Conservation (phyloP, 83 land plant genomes). For the Thuja plicata region DNA sequence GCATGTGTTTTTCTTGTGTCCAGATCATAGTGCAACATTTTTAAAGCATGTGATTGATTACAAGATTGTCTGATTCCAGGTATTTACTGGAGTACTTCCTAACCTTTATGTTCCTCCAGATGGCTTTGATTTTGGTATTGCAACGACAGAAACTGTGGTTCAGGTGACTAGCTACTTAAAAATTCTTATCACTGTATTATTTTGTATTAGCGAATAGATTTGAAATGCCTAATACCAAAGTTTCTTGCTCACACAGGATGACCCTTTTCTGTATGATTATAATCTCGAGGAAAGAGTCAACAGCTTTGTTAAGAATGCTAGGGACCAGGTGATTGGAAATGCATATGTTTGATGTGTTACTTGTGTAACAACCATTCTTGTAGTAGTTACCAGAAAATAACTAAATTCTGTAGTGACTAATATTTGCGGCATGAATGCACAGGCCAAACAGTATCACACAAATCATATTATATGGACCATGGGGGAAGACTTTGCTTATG, state of each 20-base stretch:
- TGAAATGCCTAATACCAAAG: not conserved
- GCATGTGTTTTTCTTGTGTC: not conserved
- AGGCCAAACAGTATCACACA: conserved; percentile 84
- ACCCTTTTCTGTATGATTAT: conserved; percentile 73
- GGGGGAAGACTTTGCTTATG: conserved; percentile 95
- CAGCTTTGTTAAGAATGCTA: conserved; percentile 73
- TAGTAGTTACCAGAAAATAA: not conserved
- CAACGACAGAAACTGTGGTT: conserved; percentile 1
- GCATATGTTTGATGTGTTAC: not conserved
- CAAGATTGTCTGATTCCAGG: conserved; percentile 29
- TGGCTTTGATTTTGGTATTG: conserved; percentile 65
- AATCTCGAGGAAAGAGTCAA: conserved; percentile 85
- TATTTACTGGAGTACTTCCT: conserved; percentile 75
- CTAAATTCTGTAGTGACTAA: not conserved
- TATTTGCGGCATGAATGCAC: not conserved
- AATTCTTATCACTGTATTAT: conserved; percentile 36
- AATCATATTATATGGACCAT: conserved; percentile 95
- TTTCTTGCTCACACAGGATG: conserved; percentile 62
- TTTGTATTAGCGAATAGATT: not conserved
- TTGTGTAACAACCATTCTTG: not conserved
- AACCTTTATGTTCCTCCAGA: conserved; percentile 54
- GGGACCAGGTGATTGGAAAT: conserved; percentile 57
- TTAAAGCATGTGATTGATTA: not conserved
- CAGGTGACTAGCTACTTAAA: conserved; percentile 26
- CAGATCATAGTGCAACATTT: not conserved